phyloP scores from a whole-genome alignment of 2,329 filamentous ascomycete species.

The Neopestalotiopsis sp. region DNA sequence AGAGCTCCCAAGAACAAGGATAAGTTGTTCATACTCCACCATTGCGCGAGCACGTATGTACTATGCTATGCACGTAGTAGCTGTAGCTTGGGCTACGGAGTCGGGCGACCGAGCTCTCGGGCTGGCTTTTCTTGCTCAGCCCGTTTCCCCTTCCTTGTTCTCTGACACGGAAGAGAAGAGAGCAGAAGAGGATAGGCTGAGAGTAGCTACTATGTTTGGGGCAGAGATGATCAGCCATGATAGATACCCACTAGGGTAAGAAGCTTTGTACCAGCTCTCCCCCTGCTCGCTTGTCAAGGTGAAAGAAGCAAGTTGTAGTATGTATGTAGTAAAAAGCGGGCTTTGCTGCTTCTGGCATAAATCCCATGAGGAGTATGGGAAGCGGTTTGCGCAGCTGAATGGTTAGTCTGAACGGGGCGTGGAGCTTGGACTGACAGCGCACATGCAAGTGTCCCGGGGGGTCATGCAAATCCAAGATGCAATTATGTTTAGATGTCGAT shows the following conservation, averaged over 20 bases:
- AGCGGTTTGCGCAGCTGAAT: conserved; percentile 15
- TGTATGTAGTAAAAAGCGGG: not conserved
- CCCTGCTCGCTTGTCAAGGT: not conserved
- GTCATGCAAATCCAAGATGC: not conserved
- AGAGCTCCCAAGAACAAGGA: not conserved
- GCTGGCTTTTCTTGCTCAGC: not conserved
- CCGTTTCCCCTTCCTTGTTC: not conserved
- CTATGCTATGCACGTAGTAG: not conserved
- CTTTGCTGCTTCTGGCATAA: conserved; percentile 13
- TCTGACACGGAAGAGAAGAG: not conserved
- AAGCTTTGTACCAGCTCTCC: not conserved
- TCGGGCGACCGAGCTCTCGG: not conserved
- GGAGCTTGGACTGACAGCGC: conserved; percentile 3
- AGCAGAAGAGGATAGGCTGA: not conserved
- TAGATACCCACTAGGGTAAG: not conserved
- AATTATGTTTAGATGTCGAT: not conserved
- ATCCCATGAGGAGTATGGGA: not conserved
- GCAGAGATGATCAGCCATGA: not conserved
- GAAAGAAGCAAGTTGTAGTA: no score
- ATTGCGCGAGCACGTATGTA: not conserved
- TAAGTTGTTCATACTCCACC: not conserved
- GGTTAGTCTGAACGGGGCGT: conserved; percentile 1
- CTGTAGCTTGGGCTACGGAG: conserved; percentile 1
- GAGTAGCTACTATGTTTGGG: not conserved
- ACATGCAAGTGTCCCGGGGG: not conserved